These are phyloP conservation scores for Curvularia spicifera DNA, from an alignment of 2,329 filamentous ascomycete species.

Conservation along the genomic window DNA sequence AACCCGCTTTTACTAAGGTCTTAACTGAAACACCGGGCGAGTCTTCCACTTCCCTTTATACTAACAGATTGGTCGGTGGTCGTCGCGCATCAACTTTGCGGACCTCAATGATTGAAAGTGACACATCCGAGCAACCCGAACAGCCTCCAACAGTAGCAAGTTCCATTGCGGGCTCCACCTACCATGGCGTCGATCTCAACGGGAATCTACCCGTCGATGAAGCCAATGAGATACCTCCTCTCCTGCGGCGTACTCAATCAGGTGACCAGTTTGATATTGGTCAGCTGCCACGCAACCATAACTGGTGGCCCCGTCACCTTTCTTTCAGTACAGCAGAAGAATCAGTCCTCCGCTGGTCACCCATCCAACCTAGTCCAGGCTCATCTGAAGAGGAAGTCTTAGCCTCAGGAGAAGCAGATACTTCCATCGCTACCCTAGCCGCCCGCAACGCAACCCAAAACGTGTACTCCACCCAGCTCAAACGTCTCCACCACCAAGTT, in stretches of 20 bases:
- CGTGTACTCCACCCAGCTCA: conserved; percentile 61
- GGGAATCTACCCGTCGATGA: conserved; percentile 52
- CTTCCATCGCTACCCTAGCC: conserved; percentile 39
- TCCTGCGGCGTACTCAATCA: conserved; percentile 69
- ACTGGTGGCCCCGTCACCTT: conserved; percentile 72
- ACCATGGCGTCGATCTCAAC: conserved; percentile 64
- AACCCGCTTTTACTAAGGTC: conserved; percentile 42
- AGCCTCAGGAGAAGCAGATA: conserved; percentile 33
- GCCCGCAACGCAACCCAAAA: conserved; percentile 46
- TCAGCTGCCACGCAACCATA: conserved; percentile 57
- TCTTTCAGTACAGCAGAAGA: conserved; percentile 80
- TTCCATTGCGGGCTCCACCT: conserved; percentile 65
- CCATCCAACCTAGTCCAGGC: conserved; percentile 25
- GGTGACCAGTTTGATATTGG: conserved; percentile 47
- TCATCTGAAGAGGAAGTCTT: conserved; percentile 26
- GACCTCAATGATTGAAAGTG: conserved; percentile 25
- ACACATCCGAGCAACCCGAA: conserved; percentile 37
- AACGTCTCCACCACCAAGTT: conserved; percentile 67
- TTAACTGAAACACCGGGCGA: conserved; percentile 46
- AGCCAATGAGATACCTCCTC: conserved; percentile 56
- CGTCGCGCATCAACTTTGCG: conserved; percentile 25
- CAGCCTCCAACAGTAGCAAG: conserved; percentile 54
- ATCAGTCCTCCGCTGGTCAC: conserved; percentile 69
- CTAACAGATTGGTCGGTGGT: conserved; percentile 28
- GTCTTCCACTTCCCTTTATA: conserved; percentile 32